Conservation (phyloP, 768 basidiomycete genomes). For the Hortiboletus campestris region DNA sequence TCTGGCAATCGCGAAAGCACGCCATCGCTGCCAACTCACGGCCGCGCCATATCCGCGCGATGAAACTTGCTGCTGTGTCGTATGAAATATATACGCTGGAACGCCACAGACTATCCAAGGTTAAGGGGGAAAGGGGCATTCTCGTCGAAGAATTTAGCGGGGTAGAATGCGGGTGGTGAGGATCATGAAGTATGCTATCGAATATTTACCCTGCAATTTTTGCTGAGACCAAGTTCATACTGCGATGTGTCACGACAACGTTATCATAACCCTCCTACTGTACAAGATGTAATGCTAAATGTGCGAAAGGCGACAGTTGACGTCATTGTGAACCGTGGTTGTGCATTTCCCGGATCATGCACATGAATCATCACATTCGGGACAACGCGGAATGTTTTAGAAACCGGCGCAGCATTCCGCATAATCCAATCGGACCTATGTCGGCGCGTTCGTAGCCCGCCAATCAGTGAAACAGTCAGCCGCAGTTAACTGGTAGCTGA, state of each 20-base stretch:
- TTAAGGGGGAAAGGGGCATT: constrained; percentile 54
- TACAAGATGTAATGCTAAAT: too few species aligned
- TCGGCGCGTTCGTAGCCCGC: too few species aligned
- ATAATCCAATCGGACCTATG: too few species aligned
- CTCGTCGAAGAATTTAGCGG: constrained; percentile 58
- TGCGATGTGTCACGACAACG: not conserved
- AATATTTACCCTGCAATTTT: constrained; percentile 2
- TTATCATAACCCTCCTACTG: not conserved
- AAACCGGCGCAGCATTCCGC: not conserved
- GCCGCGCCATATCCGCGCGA: constrained; percentile 80
- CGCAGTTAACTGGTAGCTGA: too few species aligned
- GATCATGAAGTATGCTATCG: not conserved
- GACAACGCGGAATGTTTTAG: not conserved
- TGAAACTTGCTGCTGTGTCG: constrained; percentile 70
- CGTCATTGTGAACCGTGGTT: not conserved
- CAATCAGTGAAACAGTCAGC: too few species aligned
- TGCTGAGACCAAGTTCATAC: not conserved
- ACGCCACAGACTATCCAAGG: constrained; percentile 71
- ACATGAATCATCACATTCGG: not conserved
- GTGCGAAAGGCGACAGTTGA: not conserved
- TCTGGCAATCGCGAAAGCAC: constrained; percentile 88
- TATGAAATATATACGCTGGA: constrained; percentile 82
- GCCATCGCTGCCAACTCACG: constrained; percentile 78
- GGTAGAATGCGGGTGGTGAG: constrained; percentile 71
- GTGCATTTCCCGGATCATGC: not conserved